Evolutionary conservation across 257 asterid species (phyloP).

Genomic region (Solanum medicagineum): DNA sequence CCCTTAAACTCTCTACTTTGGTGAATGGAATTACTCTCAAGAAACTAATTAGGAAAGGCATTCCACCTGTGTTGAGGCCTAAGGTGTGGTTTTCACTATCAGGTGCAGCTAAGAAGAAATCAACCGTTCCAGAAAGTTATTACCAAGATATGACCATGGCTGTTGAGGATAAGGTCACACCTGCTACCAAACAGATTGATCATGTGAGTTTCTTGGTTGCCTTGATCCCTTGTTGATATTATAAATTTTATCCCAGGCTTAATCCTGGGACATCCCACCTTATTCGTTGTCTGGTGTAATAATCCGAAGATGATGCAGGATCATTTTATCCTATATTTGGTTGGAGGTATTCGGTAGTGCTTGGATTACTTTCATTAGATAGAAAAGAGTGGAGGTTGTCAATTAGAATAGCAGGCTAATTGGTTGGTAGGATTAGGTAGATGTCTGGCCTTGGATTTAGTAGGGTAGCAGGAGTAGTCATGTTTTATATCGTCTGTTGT

Average conservation of each 20-base stretch:
- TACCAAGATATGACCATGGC: conserved; percentile 68
- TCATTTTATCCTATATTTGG: too few species aligned
- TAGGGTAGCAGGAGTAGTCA: too few species aligned
- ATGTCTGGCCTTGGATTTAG: too few species aligned
- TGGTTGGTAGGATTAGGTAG: too few species aligned
- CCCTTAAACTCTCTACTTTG: conserved; percentile 61
- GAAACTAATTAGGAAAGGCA: conserved; percentile 82
- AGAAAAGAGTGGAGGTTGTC: too few species aligned
- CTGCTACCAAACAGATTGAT: conserved; percentile 98
- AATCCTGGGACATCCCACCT: neutral
- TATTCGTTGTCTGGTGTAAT: neutral
- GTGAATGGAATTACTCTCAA: conserved; percentile 79
- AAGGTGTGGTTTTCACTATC: conserved; percentile 89
- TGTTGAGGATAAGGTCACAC: conserved; percentile 64
- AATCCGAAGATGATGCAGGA: too few species aligned
- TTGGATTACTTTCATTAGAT: too few species aligned
- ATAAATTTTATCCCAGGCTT: neutral
- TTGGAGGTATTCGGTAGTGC: too few species aligned
- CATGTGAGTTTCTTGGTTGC: conserved; percentile 40
- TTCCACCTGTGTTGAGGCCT: conserved; percentile 86
- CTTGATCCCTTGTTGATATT: neutral
- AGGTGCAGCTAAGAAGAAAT: conserved; percentile 96
- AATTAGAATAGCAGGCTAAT: too few species aligned
- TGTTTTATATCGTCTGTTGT: too few species aligned
- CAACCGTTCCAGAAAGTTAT: conserved; percentile 91